Conservation (phyloP, 108 stramenopile species). For the Mayamaea pseudoterrestris region DNA sequence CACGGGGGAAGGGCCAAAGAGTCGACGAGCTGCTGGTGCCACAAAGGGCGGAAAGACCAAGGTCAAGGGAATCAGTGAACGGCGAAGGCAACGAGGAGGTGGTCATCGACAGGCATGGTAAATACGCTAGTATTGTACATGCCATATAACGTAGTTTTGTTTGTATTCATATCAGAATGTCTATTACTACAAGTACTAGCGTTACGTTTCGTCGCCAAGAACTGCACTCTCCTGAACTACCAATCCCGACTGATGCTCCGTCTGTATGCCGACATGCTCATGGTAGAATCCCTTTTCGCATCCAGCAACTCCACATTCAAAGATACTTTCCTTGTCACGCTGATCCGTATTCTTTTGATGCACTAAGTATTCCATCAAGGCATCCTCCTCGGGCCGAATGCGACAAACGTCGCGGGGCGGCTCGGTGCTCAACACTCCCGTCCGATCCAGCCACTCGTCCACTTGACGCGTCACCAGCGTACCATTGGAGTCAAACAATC, state of each 20-base stretch:
- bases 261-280: conserved; percentile 72
- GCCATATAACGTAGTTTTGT: background rate
- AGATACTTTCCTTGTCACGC: conserved; percentile 24
- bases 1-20: conserved; percentile 1
- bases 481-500: conserved; percentile 9
- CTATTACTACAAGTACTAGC: too few species aligned
- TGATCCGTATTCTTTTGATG: conserved; percentile 1
- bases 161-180: too few species aligned
- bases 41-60: conserved; percentile 1
- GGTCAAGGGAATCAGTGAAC: conserved; percentile 5
- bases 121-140: background rate
- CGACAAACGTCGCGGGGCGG: conserved; percentile 54
- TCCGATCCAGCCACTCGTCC: conserved; percentile 50
- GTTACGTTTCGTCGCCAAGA: background rate
- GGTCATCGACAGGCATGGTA: conserved; percentile 6
- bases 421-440: conserved; percentile 35
- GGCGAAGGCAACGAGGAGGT: conserved; percentile 2
- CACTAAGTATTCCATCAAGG: conserved; percentile 42
- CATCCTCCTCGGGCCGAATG: conserved; percentile 66
- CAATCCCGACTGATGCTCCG: conserved; percentile 45
- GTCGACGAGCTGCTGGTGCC: conserved; percentile 4
- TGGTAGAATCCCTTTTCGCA: conserved; percentile 62
- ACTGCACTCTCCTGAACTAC: conserved; percentile 39
- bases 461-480: conserved; percentile 34
- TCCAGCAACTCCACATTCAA: conserved; percentile 57